A percentile compares a stretch with the other conserved stretches of the same genome.
Conservation (phyloP, 768 basidiomycete genomes). For the Dioszegia crocea region DNA sequence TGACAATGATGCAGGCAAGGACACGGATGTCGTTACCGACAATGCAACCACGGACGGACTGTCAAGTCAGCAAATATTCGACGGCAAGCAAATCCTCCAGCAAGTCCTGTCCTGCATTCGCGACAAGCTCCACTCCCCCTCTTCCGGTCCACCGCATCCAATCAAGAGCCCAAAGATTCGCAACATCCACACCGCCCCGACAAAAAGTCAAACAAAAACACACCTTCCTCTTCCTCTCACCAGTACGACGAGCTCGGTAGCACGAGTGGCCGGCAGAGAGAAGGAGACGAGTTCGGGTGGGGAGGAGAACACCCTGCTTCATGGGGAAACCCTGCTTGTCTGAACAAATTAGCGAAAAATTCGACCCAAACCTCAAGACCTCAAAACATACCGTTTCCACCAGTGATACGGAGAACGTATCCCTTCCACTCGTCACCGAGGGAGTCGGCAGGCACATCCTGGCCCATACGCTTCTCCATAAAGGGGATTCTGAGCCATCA, state of each 20-base stretch:
- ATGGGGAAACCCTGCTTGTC: slow-evolving; percentile 88
- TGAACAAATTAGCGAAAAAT: not conserved
- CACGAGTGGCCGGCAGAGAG: slow-evolving; percentile 89
- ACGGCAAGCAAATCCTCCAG: not conserved
- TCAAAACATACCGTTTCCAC: slow-evolving; percentile 57
- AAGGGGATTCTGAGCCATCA: slow-evolving; percentile 70
- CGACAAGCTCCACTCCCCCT: not conserved
- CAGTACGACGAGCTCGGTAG: slow-evolving; percentile 84
- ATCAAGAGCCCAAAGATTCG: too few relatives aligned
- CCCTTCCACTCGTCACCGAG: slow-evolving; percentile 96
- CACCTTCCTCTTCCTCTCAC: slow-evolving; percentile 91
- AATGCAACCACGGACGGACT: slow-evolving; percentile 89
- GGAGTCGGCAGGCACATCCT: slow-evolving; percentile 86
- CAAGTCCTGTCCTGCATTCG: not conserved
- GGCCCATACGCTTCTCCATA: slow-evolving; percentile 94
- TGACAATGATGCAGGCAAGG: slow-evolving; percentile 87
- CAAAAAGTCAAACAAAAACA: not conserved
- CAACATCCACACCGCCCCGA: not conserved
- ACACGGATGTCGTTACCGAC: slow-evolving; percentile 95
- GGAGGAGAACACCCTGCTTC: slow-evolving; percentile 98
- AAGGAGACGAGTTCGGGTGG: slow-evolving; percentile 87
- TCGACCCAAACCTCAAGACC: not conserved
- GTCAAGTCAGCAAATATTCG: not conserved
- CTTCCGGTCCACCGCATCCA: too few relatives aligned
- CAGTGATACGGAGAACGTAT: slow-evolving; percentile 93